Evolutionary conservation across 352 stramenopile genomes (phyloP).

Genomic region (Phytophthora meadii): DNA sequence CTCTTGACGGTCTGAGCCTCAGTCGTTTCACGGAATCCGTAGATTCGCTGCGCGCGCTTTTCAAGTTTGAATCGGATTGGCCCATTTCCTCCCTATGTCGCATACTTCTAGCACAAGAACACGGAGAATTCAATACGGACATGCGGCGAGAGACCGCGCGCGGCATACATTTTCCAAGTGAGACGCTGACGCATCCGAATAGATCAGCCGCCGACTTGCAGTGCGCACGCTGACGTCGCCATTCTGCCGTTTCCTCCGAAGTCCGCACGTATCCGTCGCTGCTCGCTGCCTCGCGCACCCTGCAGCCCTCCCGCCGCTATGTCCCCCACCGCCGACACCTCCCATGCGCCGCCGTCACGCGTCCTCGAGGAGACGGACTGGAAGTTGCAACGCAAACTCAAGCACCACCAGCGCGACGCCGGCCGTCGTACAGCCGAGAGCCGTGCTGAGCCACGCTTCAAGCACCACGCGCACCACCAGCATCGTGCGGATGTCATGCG

Average conservation of each 20-base stretch:
- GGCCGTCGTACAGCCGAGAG: constrained; percentile 40
- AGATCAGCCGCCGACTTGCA: constrained; percentile 16
- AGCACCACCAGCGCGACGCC: constrained; percentile 69
- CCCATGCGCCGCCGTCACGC: constrained; percentile 13
- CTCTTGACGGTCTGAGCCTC: neutral
- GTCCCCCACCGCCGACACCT: constrained; percentile 35
- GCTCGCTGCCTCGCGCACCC: neutral
- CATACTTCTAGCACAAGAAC: neutral
- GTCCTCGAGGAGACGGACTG: constrained; percentile 48
- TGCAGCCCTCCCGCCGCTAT: constrained; percentile 15
- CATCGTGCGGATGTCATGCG: constrained; percentile 43
- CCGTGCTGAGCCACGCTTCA: constrained; percentile 42
- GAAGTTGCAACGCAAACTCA: constrained; percentile 75
- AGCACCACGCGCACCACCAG: constrained; percentile 46
- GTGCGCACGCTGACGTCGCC: constrained; percentile 20
- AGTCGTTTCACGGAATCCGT: constrained; percentile 30
- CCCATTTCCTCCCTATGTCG: too few species aligned
- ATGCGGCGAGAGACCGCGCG: constrained; percentile 1
- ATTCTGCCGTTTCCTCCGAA: constrained; percentile 29
- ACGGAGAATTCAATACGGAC: constrained; percentile 25
- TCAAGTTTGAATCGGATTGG: constrained; percentile 18
- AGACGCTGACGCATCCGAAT: constrained; percentile 9
- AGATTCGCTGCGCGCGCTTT: constrained; percentile 24
- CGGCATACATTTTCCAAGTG: constrained; percentile 25
- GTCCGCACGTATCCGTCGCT: constrained; percentile 2